Conservation (phyloP, 768 basidiomycete genomes). For the Imleria badia region DNA sequence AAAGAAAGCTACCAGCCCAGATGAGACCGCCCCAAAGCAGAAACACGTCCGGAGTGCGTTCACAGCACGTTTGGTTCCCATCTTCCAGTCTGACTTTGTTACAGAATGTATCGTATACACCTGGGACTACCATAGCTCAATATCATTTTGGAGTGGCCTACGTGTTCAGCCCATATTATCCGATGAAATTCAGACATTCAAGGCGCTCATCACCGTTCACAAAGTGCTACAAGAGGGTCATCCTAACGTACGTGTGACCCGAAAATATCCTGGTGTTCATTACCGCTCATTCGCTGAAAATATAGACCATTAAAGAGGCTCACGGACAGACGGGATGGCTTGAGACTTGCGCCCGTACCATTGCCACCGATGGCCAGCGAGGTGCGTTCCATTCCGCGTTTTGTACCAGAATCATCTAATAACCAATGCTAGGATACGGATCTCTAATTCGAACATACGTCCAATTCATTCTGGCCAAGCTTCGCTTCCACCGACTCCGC, state of each 20-base stretch:
- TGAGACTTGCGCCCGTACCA: slow-evolving; percentile 92
- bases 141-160: slow-evolving; percentile 96
- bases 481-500: slow-evolving; percentile 92
- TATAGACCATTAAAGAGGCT: slow-evolving; percentile 92
- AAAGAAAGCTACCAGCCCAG: slow-evolving; percentile 96
- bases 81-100: slow-evolving; percentile 12
- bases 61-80: slow-evolving; percentile 9
- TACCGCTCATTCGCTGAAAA: slow-evolving; percentile 10
- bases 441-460: slow-evolving; percentile 94
- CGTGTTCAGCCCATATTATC: slow-evolving; percentile 95
- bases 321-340: slow-evolving; percentile 98
- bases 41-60: slow-evolving; percentile 96
- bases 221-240: slow-evolving; percentile 98
- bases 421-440: slow-evolving; percentile 68
- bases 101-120: slow-evolving; percentile 98
- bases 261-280: slow-evolving; percentile 1
- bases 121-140: slow-evolving; percentile 98
- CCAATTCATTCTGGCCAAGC: slow-evolving; percentile 91
- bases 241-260: slow-evolving; percentile 60
- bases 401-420: slow-evolving; percentile 3
- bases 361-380: slow-evolving; percentile 72
- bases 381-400: slow-evolving; percentile 43
- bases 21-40: slow-evolving; percentile 97
- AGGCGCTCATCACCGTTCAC: slow-evolving; percentile 95
- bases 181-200: slow-evolving; percentile 98